Evolutionary conservation across 129 eudicot genomes (phyloP), one percentile per base, ranked within the genome.

Genomic region (Pseudognaphalium luteoalbum): DNA sequence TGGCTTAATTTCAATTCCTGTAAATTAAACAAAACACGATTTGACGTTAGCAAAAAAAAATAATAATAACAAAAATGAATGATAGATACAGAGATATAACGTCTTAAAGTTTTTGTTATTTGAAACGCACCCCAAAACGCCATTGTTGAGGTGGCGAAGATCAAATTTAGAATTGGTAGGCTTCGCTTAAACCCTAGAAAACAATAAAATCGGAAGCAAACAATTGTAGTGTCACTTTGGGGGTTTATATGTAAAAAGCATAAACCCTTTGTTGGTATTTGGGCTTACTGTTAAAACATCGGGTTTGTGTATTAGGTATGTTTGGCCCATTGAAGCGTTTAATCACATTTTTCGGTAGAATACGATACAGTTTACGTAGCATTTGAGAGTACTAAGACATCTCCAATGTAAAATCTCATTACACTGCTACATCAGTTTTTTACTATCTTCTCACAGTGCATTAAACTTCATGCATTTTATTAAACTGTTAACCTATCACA

Each of bases 1-100:
- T 1, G 97, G 87, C 70, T 87, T 91, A 29, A 95, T 84, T 83
- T 95, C 95, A 80, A 89, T 71, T 34, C 99, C 99, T 95, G 86
- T 0, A 66, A n/a, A 67, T 73, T 28, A 66, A 80, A 66, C 75
- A 59, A 61, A 74, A 73, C 11, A 72, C 8, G 21, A 73, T 22
- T 22, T 59, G 71, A 29, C 52, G 65, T 29, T 52, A 44, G 69
- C 6, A 30, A 59, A 25, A 25, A 25, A 0, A 25, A 25, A 50
- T 19, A 20, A n/a, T 7, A 59, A 62, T 14, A 32, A 63, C 11
- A 63, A 1, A 19, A 5, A n/a, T 52, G 42, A 11, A 30, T 12
- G 42, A 42, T 4, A 22, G 5, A 58, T 7, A 52, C 28, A 28
- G 0, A 30, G 0, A 16, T 54, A 21, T 57, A 19, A 20, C 6